Base-by-base conservation (phyloP, 148 eudicot genomes). In the Nepenthes gracilis region DNA sequence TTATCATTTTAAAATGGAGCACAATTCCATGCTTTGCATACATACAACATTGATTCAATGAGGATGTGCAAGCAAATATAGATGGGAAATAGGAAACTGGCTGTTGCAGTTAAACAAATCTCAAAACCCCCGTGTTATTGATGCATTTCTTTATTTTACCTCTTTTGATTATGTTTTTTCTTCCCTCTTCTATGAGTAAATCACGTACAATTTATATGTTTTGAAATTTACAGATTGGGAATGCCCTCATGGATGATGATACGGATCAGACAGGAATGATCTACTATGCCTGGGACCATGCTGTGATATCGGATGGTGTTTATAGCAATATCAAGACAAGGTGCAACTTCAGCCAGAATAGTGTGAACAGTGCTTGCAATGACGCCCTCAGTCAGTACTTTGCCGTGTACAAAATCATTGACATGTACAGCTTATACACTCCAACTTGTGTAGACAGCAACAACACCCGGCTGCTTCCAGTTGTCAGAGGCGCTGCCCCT, bases 401-500 rank as follows among this genome's bases (percentile, higher is more conserved):
- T 56, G 86, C 69, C 14, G 79, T 85, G 1, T 91, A 87, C 73
- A 60, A 80, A 0, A 77, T 87, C 61, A 84, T 90, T 1, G 97
- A 90, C 66, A 87, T 87, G 95, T 90, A 90, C 76, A 90, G 95
- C 68, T 73, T 91, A 75, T 91, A 91, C 45, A n/a, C 87, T 12
- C 84, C 83, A 0, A 62, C 35, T 2, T 91, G 97, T 54, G 60
- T 77, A 1, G 50, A 35, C 15, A 65, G 72, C 58, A 55, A 6
- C 63, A 63, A 36, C 43, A 62, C 67, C 36, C 66, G 64, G 45
- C 73, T 64, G 12, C 71, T 43, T 38, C 63, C 70, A 8, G 55
- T 43, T 13, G 59, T 78, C 67, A 56, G 12, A n/a, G 83, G 88
- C 59, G 40, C 59, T 53, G 77, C 88, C 14, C 88, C 90, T 32